A percentile compares a stretch with the other conserved stretches of the same genome.
These are phyloP conservation scores for Neurospora terricola DNA, from an alignment of 495 filamentous ascomycete species.

Conservation along the genomic window DNA sequence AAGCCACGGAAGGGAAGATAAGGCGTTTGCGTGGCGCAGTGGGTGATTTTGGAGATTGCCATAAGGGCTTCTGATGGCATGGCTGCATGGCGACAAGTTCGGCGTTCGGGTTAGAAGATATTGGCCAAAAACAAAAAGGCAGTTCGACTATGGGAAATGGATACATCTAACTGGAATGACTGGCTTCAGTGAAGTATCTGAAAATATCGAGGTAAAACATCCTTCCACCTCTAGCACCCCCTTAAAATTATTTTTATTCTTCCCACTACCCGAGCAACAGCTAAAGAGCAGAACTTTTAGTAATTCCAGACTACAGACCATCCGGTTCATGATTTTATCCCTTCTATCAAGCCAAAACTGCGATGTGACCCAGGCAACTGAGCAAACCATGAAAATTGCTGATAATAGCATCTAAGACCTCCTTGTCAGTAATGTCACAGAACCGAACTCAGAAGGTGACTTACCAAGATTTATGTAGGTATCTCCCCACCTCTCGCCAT, in stretches of 20 bases:
- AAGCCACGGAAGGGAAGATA: neutral
- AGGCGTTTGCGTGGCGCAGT: neutral
- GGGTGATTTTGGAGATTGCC: neutral
- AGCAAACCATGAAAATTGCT: neutral
- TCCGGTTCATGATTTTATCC: no score
- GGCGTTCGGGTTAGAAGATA: neutral
- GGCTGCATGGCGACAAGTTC: neutral
- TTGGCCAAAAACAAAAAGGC: neutral
- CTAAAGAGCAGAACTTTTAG: neutral
- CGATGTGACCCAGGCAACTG: neutral
- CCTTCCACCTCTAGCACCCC: neutral
- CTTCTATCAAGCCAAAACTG: neutral
- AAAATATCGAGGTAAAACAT: neutral
- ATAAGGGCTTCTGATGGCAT: neutral
- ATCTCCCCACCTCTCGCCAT: neutral
- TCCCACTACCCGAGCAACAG: neutral
- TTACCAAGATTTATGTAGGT: neutral
- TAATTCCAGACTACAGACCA: neutral
- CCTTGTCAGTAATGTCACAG: neutral
- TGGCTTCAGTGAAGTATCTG: neutral
- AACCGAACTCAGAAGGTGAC: neutral
- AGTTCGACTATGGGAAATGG: neutral
- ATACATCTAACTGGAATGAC: neutral
- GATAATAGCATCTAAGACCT: neutral
- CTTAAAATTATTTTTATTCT: neutral